Conservation (phyloP, 1,284 basidiomycete species). For the Phylloboletellus chloephorus region DNA sequence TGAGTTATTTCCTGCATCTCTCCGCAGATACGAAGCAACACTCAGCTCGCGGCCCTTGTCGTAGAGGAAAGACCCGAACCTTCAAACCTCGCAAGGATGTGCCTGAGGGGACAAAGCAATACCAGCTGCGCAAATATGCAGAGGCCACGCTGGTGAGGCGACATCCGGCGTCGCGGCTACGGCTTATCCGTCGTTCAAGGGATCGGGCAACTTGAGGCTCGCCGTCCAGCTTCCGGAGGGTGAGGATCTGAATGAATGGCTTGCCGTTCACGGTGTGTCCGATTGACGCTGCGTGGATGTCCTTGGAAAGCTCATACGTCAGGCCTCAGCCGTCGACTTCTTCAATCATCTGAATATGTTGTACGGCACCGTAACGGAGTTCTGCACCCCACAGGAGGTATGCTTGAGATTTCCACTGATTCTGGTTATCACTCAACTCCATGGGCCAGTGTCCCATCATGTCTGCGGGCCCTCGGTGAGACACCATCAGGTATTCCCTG, state of each 20-base stretch:
- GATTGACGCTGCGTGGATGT: background rate
- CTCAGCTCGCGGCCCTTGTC: constrained; percentile 8
- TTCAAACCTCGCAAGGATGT: constrained; percentile 96
- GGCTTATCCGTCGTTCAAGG: constrained; percentile 43
- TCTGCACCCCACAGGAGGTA: constrained; percentile 91
- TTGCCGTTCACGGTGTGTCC: constrained; percentile 86
- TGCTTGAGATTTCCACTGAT: constrained; percentile 14
- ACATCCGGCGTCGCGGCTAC: constrained; percentile 2
- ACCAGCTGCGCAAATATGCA: constrained; percentile 94
- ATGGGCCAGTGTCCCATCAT: constrained; percentile 85
- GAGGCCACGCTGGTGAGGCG: constrained; percentile 84
- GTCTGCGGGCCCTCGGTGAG: constrained; percentile 94
- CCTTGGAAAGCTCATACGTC: constrained; percentile 4
- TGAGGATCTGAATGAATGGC: constrained; percentile 94
- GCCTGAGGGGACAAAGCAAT: constrained; percentile 94
- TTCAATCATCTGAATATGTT: constrained; percentile 97
- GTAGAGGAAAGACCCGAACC: constrained; percentile 84
- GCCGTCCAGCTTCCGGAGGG: constrained; percentile 92
- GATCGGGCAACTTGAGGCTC: constrained; percentile 86
- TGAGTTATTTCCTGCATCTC: constrained; percentile 37
- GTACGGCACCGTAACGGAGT: constrained; percentile 94
- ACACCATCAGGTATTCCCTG: constrained; percentile 8
- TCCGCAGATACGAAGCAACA: constrained; percentile 8
- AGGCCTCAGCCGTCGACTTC: constrained; percentile 77
- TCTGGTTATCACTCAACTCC: constrained; percentile 13